A percentile compares a stretch with the other conserved stretches of the same genome.
Evolutionary conservation across 78 protist genomes (phyloP).

Genomic region (Dictyostelium purpureum): DNA sequence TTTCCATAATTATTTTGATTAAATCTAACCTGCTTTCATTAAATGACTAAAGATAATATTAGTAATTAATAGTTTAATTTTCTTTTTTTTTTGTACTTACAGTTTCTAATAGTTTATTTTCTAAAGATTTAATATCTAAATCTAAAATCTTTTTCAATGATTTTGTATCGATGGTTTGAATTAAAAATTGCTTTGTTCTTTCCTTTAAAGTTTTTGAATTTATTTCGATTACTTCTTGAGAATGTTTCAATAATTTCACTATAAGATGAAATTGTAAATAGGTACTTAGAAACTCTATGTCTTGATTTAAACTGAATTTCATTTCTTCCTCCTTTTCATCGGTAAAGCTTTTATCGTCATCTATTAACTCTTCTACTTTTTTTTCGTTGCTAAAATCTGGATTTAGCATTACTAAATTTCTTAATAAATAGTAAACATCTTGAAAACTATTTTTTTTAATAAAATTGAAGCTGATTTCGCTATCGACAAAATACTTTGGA

Average conservation of each 20-base stretch:
- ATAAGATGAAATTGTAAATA: background rate
- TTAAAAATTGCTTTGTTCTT: background rate
- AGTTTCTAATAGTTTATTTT: background rate
- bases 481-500: background rate
- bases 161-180: background rate
- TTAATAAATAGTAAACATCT: background rate
- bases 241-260: background rate
- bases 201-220: background rate
- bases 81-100: no score
- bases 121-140: background rate
- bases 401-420: background rate
- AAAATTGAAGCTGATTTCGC: background rate
- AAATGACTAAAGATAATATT: no score
- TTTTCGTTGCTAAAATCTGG: background rate
- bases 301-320: background rate
- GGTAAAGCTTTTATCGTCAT: background rate
- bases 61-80: no score
- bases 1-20: background rate
- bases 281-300: background rate
- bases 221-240: background rate
- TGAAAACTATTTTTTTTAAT: background rate
- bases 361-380: background rate
- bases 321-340: background rate
- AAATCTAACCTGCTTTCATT: background rate
- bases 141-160: background rate